phyloP scores from a whole-genome alignment of 345 rosid species.

The Theobroma cacao region DNA sequence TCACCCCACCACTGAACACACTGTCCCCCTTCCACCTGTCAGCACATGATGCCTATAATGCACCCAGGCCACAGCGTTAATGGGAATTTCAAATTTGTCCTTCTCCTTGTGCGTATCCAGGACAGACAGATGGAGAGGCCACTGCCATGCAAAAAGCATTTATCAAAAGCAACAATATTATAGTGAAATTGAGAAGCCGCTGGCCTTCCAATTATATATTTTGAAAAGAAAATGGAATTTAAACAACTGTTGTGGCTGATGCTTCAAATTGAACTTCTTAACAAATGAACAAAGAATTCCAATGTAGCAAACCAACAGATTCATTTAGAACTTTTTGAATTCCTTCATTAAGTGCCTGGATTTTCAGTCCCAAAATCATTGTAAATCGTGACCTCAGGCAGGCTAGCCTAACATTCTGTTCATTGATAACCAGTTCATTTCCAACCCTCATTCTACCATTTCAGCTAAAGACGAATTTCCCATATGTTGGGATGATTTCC shows the following conservation, averaged over 20 bases:
- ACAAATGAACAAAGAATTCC: not conserved
- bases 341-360: not conserved
- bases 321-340: not conserved
- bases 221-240: not conserved
- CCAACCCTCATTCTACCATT: not conserved
- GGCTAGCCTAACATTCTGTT: not conserved
- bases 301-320: not conserved
- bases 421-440: not conserved
- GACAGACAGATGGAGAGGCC: conserved; percentile 87
- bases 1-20: conserved; percentile 87
- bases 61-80: conserved; percentile 5
- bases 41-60: conserved; percentile 65
- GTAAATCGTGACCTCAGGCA: not conserved
- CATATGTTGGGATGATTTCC: not conserved
- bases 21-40: conserved; percentile 96
- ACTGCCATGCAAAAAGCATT: conserved; percentile 55
- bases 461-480: not conserved
- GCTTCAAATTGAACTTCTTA: not conserved
- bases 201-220: not conserved
- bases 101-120: conserved; percentile 81
- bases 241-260: not conserved
- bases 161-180: conserved; percentile 1
- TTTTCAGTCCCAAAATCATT: not conserved
- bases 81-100: conserved; percentile 27
- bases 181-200: not conserved